Evolutionary conservation across 768 basidiomycete species (phyloP).

Genomic region (Suillus bovinus): DNA sequence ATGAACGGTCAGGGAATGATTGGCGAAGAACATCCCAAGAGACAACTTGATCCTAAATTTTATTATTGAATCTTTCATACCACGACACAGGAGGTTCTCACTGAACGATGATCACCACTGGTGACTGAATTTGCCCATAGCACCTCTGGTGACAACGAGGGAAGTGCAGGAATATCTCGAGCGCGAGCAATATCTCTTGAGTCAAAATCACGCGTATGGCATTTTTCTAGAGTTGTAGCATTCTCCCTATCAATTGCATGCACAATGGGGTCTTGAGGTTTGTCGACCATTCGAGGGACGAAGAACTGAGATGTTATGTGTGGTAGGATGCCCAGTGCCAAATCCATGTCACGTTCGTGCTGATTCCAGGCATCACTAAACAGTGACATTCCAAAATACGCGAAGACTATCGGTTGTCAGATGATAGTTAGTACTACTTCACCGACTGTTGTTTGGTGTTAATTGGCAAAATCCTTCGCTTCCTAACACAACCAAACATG

Average conservation of each 20-base stretch:
- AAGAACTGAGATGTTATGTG: conserved; percentile 52
- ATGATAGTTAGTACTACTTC: background rate
- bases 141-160: background rate
- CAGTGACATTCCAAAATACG: conserved; percentile 1
- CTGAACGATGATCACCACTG: conserved; percentile 11
- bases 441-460: background rate
- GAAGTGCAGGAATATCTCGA: background rate
- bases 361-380: background rate
- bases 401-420: background rate
- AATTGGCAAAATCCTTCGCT: background rate
- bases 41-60: conserved; percentile 44
- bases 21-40: conserved; percentile 66
- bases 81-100: conserved; percentile 14
- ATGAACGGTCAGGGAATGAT: conserved; percentile 29
- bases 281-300: conserved; percentile 64
- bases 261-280: conserved; percentile 79
- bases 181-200: too few relatives aligned
- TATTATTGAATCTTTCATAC: background rate
- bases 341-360: background rate
- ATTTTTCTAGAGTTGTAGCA: background rate
- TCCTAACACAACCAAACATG: background rate
- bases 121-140: conserved; percentile 23
- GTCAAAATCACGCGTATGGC: background rate
- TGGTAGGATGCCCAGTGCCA: conserved; percentile 34
- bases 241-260: conserved; percentile 43